Base-by-base conservation (phyloP, 331 rosid species). In the Pyrus hybrid region DNA sequence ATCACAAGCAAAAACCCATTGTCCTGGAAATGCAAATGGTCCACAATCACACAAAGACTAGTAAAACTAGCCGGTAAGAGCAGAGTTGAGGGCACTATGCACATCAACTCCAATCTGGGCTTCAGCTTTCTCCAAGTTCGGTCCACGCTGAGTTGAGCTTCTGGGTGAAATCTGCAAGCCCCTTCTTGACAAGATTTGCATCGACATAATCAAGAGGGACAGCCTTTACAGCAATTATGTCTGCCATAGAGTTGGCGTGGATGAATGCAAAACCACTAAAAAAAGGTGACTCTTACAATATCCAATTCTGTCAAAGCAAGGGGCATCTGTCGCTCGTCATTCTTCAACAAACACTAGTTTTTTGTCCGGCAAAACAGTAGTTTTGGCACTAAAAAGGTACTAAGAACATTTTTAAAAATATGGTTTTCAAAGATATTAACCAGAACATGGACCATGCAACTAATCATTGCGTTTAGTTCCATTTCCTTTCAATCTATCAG, bases 91-190 rank as follows among this genome's bases (percentile, higher is more conserved):
- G 26, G 97, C 96, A 11, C 97, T 92, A 70, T 92, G 97, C 71
- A 95, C 88, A n/a, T 92, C 99, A 28, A 95, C 89, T 68, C 97
- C 99, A 58, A 95, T 95, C 83, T 95, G 97, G 76, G 99, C 97
- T 79, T 95, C 99, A 9, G 99, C 99, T 81, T 92, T 95, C 93
- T 95, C 99, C 88, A 89, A 81, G 75, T n/a, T 95, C 97, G 9
- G 96, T 92, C n/a, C 0, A 41, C 63, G 99, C 99, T 1, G 99
- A 84, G 90, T 53, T 90, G 75, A 92, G 86, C 90, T 95, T 92
- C 88, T 95, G 99, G 67, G 85, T 92, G 89, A 90, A 95, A n/a
- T 95, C 97, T 28, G 96, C 87, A 71, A 95, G 97, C 76, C 97
- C 99, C 86, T 92, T 95, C 77, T 95, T 97, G 74, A 95, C 99